Conservation (phyloP, 371 early-diverging fungal genomes). For the Syncephalastrum sp. region DNA sequence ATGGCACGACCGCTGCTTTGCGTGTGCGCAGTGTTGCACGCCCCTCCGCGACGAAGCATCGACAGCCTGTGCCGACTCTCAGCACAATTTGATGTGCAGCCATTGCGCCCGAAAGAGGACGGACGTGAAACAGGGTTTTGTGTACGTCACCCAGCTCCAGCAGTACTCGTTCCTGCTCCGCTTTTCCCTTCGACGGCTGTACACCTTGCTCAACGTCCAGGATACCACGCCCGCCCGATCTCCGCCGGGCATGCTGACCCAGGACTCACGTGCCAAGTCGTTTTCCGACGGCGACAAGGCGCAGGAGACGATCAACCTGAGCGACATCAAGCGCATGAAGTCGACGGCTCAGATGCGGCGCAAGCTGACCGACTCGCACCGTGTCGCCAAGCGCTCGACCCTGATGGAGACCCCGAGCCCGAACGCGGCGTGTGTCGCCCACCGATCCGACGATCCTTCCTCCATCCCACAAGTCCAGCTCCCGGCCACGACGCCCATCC, state of each 20-base stretch:
- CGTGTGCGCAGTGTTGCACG: slow-evolving; percentile 65
- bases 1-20: slow-evolving; percentile 85
- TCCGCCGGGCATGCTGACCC: slow-evolving; percentile 7
- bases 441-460: slow-evolving; percentile 12
- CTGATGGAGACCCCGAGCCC: slow-evolving; percentile 56
- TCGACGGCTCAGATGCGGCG: slow-evolving; percentile 54
- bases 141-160: slow-evolving; percentile 81
- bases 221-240: slow-evolving; percentile 31
- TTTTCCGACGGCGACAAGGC: slow-evolving; percentile 5
- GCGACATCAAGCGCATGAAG: slow-evolving; percentile 63
- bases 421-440: slow-evolving; percentile 27
- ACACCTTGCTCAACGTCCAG: slow-evolving; percentile 69
- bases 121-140: slow-evolving; percentile 53
- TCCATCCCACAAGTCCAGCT: slow-evolving; percentile 3
- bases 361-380: slow-evolving; percentile 55
- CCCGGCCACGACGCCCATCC: not conserved
- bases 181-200: slow-evolving; percentile 81
- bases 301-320: slow-evolving; percentile 43
- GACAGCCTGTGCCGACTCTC: slow-evolving; percentile 44
- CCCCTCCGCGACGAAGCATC: slow-evolving; percentile 54
- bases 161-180: slow-evolving; percentile 88
- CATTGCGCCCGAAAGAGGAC: slow-evolving; percentile 33
- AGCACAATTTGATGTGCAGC: slow-evolving; percentile 44
- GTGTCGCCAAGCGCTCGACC: slow-evolving; percentile 58
- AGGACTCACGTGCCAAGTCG: slow-evolving; percentile 9